Percentiles rank a stretch among this genome's conserved stretches.
Conservation (phyloP, 495 filamentous ascomycete genomes). For the Penicillium maclennaniae region DNA sequence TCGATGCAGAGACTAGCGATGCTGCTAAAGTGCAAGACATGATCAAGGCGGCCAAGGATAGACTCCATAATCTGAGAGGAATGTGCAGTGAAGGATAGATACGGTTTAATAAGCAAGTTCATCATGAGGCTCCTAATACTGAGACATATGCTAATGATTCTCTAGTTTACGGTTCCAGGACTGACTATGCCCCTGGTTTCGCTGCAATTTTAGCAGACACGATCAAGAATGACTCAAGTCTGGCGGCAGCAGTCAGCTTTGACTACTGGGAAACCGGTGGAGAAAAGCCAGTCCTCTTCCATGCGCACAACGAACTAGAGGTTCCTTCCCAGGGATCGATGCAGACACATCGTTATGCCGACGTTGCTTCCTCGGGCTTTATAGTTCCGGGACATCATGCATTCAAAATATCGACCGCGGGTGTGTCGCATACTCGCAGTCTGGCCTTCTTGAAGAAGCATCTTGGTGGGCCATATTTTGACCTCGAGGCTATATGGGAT, state of each 20-base stretch:
- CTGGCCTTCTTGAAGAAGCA: constrained; percentile 32
- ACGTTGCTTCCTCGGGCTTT: constrained; percentile 21
- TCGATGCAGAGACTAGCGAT: constrained; percentile 5
- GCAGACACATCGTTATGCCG: constrained; percentile 22
- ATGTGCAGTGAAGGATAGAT: constrained; percentile 15
- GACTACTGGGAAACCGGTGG: constrained; percentile 10
- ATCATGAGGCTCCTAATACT: background rate
- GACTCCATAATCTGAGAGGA: constrained; percentile 10
- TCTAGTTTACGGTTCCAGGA: constrained; percentile 27
- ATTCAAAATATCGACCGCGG: constrained; percentile 30
- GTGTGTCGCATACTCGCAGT: constrained; percentile 33
- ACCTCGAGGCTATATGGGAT: constrained; percentile 59
- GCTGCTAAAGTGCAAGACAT: background rate
- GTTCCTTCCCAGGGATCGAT: background rate
- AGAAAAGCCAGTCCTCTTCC: constrained; percentile 9
- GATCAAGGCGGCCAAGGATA: constrained; percentile 6
- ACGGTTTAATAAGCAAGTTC: constrained; percentile 21
- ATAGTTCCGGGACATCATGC: constrained; percentile 30
- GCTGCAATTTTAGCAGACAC: constrained; percentile 5
- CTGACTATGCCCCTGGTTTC: constrained; percentile 24
- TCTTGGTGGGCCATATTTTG: constrained; percentile 44
- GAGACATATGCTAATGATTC: background rate
- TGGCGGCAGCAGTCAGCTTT: constrained; percentile 18
- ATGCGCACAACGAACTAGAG: constrained; percentile 1
- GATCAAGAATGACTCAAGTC: background rate